Base-by-base conservation (phyloP, 305 asterid genomes). In the Nicotiana rustica region DNA sequence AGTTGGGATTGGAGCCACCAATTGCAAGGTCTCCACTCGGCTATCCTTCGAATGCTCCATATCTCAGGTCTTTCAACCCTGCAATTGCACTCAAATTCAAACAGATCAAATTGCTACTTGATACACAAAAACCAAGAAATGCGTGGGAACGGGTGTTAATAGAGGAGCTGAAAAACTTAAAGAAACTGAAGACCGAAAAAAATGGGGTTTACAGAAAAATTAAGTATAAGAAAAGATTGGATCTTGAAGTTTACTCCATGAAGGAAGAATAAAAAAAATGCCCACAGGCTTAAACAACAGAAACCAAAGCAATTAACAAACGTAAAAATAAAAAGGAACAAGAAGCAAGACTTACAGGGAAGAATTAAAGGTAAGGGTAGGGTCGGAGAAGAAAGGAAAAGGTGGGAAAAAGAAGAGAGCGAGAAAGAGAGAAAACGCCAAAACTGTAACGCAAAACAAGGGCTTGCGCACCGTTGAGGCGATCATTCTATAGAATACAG, bases 21-120 rank as follows among this genome's bases (percentile, higher is more conserved):
- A 80, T 87, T 86, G 92, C 98, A 96, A 83, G 99, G 98, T 78
- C 98, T 84, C 99, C 99, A 96, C 78, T 90, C 99, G 82, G 90
- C 86, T 84, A 91, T 18, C 84, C 98, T 91, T 77, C 88, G 90
- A 31, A 95, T 84, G 81, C 90, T 92, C 99, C 99, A 95, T 87
- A 96, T 92, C 89, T 90, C 92, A 5, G 92, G 89, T 83, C 94
- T 91, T 57, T 73, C 90, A 15, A 87, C 85, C 87, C 98, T 95
- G 89, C 47, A 19, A 66, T 68, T 70, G 70, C 57, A 62, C 77
- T 44, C 17, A 79, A 21, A 78, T 41, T 29, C 17, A 2, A 15
- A 35, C 59, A 85, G 83, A 85, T 87, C 86, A 77, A 83, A 70
- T 41, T 7, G 49, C 49, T 41, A 70, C n/a, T 41, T 41, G 56